Base-by-base conservation (phyloP, 2,329 filamentous ascomycete species). In the Canariomyces notabilis region DNA sequence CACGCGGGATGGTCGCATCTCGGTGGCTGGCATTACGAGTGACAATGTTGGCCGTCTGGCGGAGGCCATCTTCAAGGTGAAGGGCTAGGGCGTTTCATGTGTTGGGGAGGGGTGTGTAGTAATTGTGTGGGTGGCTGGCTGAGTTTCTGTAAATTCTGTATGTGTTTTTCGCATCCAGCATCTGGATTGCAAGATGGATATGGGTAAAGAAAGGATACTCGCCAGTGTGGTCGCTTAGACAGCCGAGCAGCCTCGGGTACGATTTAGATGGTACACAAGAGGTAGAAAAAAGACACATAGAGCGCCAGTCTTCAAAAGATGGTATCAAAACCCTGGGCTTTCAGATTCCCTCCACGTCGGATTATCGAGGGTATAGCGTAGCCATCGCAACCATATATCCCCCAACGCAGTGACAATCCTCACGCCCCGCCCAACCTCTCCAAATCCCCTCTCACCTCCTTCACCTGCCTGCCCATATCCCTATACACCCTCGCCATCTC, bases 1-100 rank as follows among this genome's bases (percentile, higher is more conserved):
- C 57, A 97, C 93, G 70, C 93, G 89, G 76, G 86, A 93, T 64
- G 87, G 87, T 59, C 80, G 87, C 63, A 93, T 93, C 67, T 89
- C 85, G 37, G 86, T 93, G 44, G 87, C 87, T 37, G 87, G 87
- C 59, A 91, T 93, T 68, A 93, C 87, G 42, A 79, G 70, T 56
- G 84, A 75, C 59, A 91, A 91, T 63, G 87, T 91, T 50, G 82
- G 82, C 61, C 82, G 85, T 56, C 80, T 93, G 52, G 87, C 87
- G 50, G 83, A 91, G 75, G 77, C 85, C 63, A 91, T 93, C 69
- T 89, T 81, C 76, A 87, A 88, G 72, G 79, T 93, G 65, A 89
- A 85, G 69, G 83, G 84, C 64, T 82, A 75, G 50, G 18, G 33
- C 11, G 9, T 38, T 31, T 7, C n/a, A 44, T 15, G 20, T 44